These are phyloP conservation scores for Hypoxylon intermedium DNA, from an alignment of 495 filamentous ascomycete genomes.

Conservation along the genomic window DNA sequence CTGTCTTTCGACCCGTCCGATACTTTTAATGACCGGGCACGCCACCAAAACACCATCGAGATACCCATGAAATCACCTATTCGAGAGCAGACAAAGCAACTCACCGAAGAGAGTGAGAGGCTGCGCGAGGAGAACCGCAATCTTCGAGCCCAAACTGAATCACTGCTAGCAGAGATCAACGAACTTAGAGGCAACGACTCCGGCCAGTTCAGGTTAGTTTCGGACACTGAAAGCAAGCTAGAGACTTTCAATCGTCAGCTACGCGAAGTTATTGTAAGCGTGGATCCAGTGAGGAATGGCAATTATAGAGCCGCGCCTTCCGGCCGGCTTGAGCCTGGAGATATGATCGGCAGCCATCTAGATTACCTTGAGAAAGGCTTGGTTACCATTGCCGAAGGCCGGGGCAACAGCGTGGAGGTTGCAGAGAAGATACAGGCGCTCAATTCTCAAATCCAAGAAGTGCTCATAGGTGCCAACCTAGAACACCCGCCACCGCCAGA, in stretches of 20 bases:
- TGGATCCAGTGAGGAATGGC: constrained; percentile 57
- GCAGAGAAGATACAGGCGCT: constrained; percentile 43
- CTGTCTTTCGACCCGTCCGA: constrained; percentile 71
- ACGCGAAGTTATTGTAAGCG: constrained; percentile 68
- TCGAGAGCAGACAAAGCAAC: constrained; percentile 52
- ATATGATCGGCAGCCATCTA: constrained; percentile 50
- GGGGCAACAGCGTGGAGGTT: constrained; percentile 32
- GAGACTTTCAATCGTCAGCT: constrained; percentile 76
- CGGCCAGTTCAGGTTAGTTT: constrained; percentile 50
- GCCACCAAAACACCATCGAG: constrained; percentile 49
- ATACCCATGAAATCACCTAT: constrained; percentile 56
- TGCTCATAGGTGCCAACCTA: constrained; percentile 40
- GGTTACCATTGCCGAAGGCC: constrained; percentile 40
- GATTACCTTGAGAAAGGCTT: constrained; percentile 51
- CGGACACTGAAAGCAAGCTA: constrained; percentile 71
- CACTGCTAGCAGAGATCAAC: constrained; percentile 41
- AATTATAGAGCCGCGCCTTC: constrained; percentile 46
- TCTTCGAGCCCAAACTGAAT: constrained; percentile 48
- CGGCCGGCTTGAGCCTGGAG: constrained; percentile 49
- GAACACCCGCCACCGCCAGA: constrained; percentile 39
- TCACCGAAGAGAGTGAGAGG: constrained; percentile 51
- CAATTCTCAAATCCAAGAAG: constrained; percentile 42
- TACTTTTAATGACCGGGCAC: constrained; percentile 45
- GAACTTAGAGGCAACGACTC: constrained; percentile 39
- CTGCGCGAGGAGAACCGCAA: constrained; percentile 50